Evolutionary conservation across 1,139 yeast species (phyloP), one percentile per base, ranked within the genome.

Genomic region (Candida freyschussii): DNA sequence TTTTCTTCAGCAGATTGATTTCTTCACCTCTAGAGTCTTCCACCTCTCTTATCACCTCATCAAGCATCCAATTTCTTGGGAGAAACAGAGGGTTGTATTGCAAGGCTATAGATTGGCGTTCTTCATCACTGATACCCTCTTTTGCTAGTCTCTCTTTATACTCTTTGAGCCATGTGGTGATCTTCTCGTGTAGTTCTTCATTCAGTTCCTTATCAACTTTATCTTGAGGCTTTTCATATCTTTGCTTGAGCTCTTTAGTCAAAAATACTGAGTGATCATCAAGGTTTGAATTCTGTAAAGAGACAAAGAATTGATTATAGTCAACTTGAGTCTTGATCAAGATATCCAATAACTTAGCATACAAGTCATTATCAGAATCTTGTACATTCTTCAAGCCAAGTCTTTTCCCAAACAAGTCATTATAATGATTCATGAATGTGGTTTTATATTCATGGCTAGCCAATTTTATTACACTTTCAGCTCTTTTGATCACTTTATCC

Each of bases 41-140:
- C 3, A 59, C 45, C 15, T 61, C 59, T 20, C 69, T 65, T 33
- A 85, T 80, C 1, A 86, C 96, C 41, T 87, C 91, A 37, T 86
- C 89, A 34, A 91, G 63, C 32, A 89, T 77, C 91, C 95, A 86
- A 45, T 79, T 83, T 40, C 91, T 69, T 12, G 96, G 94, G 12
- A 84, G 68, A 51, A 91, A 89, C 24, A 73, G 53, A 3, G 98
- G 98, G 51, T 91, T 91, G 34, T 62, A 66, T 3, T 45, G 35
- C 11, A 60, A 50, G 38, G 86, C 72, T 8, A 65, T 48, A 4
- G 43, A 45, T 5, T 47, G 47, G 24, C 83, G 64, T 5, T 47
- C 52, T 13, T 58, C 59, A 23, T 62, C 61, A 0, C 59, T 44
- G 17, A 60, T 51, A 4, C 63, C 49, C 48, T 68, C 62, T 13